These are phyloP conservation scores for Salvia rosmarinus DNA, from an alignment of 257 asterid species.

Conservation along the genomic window DNA sequence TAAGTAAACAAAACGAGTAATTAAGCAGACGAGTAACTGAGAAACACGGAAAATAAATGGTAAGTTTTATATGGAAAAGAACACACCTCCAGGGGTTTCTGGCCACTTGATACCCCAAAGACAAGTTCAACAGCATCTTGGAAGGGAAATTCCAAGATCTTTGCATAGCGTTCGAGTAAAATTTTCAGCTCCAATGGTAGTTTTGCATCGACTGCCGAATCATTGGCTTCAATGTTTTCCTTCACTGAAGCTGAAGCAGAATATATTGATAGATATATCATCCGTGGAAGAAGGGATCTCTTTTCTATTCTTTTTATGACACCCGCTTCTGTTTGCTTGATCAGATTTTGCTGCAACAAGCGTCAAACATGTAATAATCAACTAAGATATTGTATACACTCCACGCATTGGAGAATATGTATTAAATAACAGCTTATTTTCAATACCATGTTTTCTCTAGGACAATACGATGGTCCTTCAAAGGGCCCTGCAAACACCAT, in stretches of 20 bases:
- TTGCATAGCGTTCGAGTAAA: slow-evolving; percentile 84
- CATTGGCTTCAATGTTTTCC: slow-evolving; percentile 75
- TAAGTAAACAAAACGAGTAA: neutral
- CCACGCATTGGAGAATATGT: neutral
- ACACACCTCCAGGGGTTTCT: slow-evolving; percentile 65
- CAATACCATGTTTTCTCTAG: slow-evolving; percentile 70
- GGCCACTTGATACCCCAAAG: slow-evolving; percentile 65
- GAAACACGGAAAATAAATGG: slow-evolving; percentile 20
- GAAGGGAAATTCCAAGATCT: slow-evolving; percentile 67
- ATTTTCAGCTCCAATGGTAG: slow-evolving; percentile 64
- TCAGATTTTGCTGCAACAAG: slow-evolving; percentile 53
- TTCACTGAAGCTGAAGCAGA: slow-evolving; percentile 78
- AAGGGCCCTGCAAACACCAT: slow-evolving; percentile 69
- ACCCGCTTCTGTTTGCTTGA: slow-evolving; percentile 57
- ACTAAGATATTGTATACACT: slow-evolving; percentile 16
- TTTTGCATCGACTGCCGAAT: slow-evolving; percentile 60
- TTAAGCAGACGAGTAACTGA: slow-evolving; percentile 31
- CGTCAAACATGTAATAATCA: slow-evolving; percentile 9
- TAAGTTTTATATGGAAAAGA: slow-evolving; percentile 11
- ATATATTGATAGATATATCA: slow-evolving; percentile 76
- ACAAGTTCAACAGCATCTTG: slow-evolving; percentile 80
- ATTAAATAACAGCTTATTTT: slow-evolving; percentile 30
- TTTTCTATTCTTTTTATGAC: slow-evolving; percentile 62
- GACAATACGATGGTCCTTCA: slow-evolving; percentile 72
- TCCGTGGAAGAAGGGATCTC: slow-evolving; percentile 90